Evolutionary conservation across 441 rosid genomes (phyloP), one percentile per base, ranked within the genome.

Genomic region (Melastoma candidum): DNA sequence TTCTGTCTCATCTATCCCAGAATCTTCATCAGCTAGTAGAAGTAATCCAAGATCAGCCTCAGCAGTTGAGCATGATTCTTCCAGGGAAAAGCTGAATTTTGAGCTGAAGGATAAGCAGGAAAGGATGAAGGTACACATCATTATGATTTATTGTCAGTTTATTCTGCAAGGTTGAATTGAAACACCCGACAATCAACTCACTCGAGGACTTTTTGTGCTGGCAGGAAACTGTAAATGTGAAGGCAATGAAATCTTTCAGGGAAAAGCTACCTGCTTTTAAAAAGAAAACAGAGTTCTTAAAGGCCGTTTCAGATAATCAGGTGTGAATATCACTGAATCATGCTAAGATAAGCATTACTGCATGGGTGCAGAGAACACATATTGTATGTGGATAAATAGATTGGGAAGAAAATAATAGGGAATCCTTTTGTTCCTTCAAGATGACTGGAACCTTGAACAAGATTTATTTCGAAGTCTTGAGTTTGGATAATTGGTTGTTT

Each of bases 221-320:
- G 58, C 77, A 92, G 98, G 78, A 46, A 62, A 74, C 70, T 49
- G 68, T 67, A 14, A 60, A 64, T 67, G 72, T 72, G 61, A 85
- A 77, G 73, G 76, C 72, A 65, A 79, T 87, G 78, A 74, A 49
- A 46, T 77, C 89, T 61, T 80, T 92, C 76, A 77, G 96, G 69
- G 81, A 82, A 62, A 82, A 76, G 65, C 87, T 92, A 47, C 98
- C 96, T 73, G 87, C 95, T 55, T 87, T 82, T 70, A 85, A 79
- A 80, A 65, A 75, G 78, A 92, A 65, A 77, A 68, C 69, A 13
- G 80, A 73, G 50, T 87, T 92, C 69, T 76, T 87, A 64, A 82
- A 82, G 67, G 77, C 94, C 68, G 87, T 87, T 64, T 67, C 72
- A n/a, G 69, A 77, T 67, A 85, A 83, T 75, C 96, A 92, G 96